These are phyloP conservation scores for Citrullus colocynthis DNA, from an alignment of 306 rosid genomes.

Conservation along the genomic window DNA sequence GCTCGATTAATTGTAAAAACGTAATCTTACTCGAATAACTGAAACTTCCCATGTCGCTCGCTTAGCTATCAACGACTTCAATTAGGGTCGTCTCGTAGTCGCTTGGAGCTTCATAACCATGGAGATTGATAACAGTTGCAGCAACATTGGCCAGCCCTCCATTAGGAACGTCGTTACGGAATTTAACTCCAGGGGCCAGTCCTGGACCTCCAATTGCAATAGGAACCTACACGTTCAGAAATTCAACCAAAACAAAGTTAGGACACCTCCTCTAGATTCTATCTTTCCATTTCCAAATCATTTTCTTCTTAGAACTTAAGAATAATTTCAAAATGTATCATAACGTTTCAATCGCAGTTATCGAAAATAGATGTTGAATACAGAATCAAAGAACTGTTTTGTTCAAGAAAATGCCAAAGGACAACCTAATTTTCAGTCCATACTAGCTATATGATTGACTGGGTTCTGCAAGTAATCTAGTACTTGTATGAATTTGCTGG, in stretches of 20 bases:
- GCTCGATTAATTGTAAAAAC: background rate
- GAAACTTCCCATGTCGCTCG: background rate
- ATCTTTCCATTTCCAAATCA: background rate
- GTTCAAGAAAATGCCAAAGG: background rate
- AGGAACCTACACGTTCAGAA: slow-evolving; percentile 43
- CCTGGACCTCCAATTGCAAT: slow-evolving; percentile 98
- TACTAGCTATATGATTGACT: too few relatives aligned
- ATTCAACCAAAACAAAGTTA: background rate
- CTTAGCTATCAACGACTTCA: slow-evolving; percentile 50
- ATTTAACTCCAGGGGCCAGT: slow-evolving; percentile 49
- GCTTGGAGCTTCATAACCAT: slow-evolving; percentile 79
- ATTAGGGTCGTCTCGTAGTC: slow-evolving; percentile 83
- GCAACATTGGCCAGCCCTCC: slow-evolving; percentile 95
- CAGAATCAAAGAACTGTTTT: background rate
- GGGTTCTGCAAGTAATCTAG: background rate
- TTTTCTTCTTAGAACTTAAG: background rate
- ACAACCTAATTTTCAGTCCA: background rate
- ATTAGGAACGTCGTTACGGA: slow-evolving; percentile 57
- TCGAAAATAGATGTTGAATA: background rate
- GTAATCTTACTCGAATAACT: background rate
- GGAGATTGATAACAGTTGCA: slow-evolving; percentile 92
- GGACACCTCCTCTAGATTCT: background rate
- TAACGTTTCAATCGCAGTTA: background rate
- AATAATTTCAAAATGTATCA: background rate
- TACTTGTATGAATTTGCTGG: background rate